Base-by-base conservation (phyloP, 2,329 filamentous ascomycete species). In the Aspergillus bombycis region DNA sequence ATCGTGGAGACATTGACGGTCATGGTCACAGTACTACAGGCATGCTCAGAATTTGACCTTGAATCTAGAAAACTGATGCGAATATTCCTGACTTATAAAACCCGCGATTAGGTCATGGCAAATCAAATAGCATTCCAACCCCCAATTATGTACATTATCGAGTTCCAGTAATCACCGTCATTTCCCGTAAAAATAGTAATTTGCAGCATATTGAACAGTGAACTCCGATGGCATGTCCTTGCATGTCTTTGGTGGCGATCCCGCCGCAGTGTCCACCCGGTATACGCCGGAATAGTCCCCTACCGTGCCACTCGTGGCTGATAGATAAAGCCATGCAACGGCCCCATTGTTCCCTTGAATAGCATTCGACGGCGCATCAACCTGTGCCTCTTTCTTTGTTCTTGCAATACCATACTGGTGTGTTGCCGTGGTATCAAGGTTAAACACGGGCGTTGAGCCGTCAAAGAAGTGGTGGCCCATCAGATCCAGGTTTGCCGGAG, bases 391-490 rank as follows among this genome's bases (percentile, higher is more conserved):
- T 79, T 93, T 93, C 67, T 84, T 82, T 71, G 88, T 88, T 26
- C 85, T 81, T 1, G 83, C 86, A 62, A 89, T 83, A 32, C 88
- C 89, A 63, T 84, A 64, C 38, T 76, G 71, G 4, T 71, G 70
- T 1, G 80, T 67, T 78, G 77, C 70, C 0, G 80, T 73, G 1
- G 86, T 88, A 77, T 91, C 84, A 62, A 97, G 84, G 78, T 93
- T 85, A 83, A 98, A 98, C 77, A 90, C 89, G 0, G 94, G 91
- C 0, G 90, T 89, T 28, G 78, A 73, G 70, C 89, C 86, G 65
- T 82, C 82, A 84, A 97, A 97, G 85, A 87, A 96, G 82, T 97
- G 94, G 75, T 91, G 85, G 26, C 93, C 92, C 19, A 89, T 88
- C 61, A 93, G 80, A 60, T 83, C 80, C 52, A 91, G 81, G 75